Base-by-base conservation (phyloP, 352 stramenopile species). In the Globisporangium alternatum region DNA sequence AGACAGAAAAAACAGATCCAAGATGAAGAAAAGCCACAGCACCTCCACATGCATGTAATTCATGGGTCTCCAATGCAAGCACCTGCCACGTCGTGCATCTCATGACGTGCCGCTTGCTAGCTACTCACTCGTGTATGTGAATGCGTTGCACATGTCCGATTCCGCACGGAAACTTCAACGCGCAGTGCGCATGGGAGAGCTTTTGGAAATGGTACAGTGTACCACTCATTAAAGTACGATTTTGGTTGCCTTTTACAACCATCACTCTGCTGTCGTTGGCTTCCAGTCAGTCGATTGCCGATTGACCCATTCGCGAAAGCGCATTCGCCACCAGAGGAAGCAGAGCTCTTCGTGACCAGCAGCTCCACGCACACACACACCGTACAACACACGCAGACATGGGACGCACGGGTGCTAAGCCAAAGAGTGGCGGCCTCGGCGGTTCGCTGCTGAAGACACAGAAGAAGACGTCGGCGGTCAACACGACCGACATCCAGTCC, bases 361-460 rank as follows among this genome's bases (percentile, higher is more conserved):
- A 57, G 35, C 39, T 19, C 17, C 31, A 41, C 31, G 6, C 17
- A 61, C 33, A 35, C 17, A 19, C 9, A 7, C 60, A 43, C 65
- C 64, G 3, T 0, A 52, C 28, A 3, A 73, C 45, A 52, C 21
- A 52, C 10, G 10, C 45, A 41, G 51, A 48, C 7, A 93, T 93
- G 85, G 85, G 85, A 62, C 85, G 85, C 47, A 90, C 80, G 22
- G 83, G 87, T 21, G 71, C 77, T 13, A 93, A 92, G 71, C 65
- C 90, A 9, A 77, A 89, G 68, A 93, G 90, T 63, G 77, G 81
- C 48, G 80, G 73, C 13, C 76, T 96, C 39, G 87, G 87, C 56
- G 83, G 89, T 60, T 80, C 87, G 62, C 74, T 96, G 48, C 63
- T 93, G 58, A 80, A 80, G 56, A 88, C 82, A 56, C 82, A 93